Conservation (phyloP, 2,329 filamentous ascomycete genomes). For the Diplodia seriata region DNA sequence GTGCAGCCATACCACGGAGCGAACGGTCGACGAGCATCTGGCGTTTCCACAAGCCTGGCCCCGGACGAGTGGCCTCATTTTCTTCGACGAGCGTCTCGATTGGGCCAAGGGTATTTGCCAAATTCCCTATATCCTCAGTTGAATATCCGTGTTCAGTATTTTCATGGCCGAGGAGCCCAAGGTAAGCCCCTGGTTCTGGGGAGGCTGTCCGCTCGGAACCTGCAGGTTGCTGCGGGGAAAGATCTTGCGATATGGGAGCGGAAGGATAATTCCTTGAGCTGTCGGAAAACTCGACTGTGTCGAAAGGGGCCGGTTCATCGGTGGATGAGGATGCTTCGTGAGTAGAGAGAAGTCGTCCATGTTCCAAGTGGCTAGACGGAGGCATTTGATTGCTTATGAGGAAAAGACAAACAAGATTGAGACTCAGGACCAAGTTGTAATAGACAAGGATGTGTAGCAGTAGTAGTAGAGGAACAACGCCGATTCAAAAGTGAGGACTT, state of each 20-base stretch:
- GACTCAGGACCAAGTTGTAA: neutral
- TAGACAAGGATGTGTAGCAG: too few species aligned
- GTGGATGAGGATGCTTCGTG: neutral
- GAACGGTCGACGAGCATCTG: slow-evolving; percentile 42
- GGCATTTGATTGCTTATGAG: neutral
- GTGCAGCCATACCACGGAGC: slow-evolving; percentile 39
- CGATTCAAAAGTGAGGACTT: too few species aligned
- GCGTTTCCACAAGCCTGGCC: slow-evolving; percentile 40
- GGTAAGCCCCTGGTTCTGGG: neutral
- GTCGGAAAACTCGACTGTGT: neutral
- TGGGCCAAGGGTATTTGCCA: neutral
- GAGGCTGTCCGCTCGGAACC: neutral
- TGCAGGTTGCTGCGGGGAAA: neutral
- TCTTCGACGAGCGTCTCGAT: neutral
- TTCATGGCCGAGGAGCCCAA: neutral
- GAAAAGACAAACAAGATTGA: neutral
- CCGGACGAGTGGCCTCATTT: slow-evolving; percentile 1
- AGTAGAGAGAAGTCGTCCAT: neutral
- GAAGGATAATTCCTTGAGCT: too few species aligned
- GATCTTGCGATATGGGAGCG: neutral
- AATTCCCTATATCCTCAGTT: neutral
- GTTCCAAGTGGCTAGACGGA: neutral
- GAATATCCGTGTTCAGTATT: neutral
- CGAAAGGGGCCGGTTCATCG: neutral
- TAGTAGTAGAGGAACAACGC: too few species aligned